These are phyloP conservation scores for Hypoxylon sp. DNA, from an alignment of 2,329 filamentous ascomycete species.

Conservation along the genomic window DNA sequence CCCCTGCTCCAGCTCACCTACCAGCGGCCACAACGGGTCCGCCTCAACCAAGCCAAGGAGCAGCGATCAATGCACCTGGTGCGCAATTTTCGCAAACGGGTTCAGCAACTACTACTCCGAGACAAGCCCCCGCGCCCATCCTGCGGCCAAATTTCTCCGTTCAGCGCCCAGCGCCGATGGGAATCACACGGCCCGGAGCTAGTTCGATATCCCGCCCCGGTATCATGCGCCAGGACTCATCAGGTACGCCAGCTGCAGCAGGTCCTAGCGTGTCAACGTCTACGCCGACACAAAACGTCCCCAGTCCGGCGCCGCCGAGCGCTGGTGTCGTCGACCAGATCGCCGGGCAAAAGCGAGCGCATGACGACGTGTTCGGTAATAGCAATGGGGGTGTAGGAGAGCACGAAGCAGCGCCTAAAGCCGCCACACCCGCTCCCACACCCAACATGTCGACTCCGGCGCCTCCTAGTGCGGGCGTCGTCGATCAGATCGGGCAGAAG, in stretches of 20 bases:
- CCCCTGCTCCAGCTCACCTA: conserved; percentile 36
- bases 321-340: conserved; percentile 44
- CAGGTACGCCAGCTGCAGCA: conserved; percentile 12
- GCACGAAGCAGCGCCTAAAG: conserved; percentile 11
- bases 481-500: conserved; percentile 43
- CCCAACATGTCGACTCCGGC: conserved; percentile 28
- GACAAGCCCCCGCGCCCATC: conserved; percentile 24
- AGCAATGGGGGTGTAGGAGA: conserved; percentile 4
- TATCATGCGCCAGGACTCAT: conserved; percentile 30
- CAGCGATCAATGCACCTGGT: neutral
- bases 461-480: conserved; percentile 40
- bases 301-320: conserved; percentile 43
- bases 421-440: conserved; percentile 8
- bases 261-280: conserved; percentile 18
- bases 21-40: conserved; percentile 14
- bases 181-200: conserved; percentile 37
- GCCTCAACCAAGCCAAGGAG: conserved; percentile 22
- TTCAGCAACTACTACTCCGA: conserved; percentile 6
- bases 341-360: conserved; percentile 35
- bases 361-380: conserved; percentile 25
- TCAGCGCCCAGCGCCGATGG: conserved; percentile 39
- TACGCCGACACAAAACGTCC: conserved; percentile 37
- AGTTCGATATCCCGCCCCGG: conserved; percentile 37
- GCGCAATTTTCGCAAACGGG: conserved; percentile 2
- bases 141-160: conserved; percentile 36